These are phyloP conservation scores for Pythium myriotylum DNA, from an alignment of 352 stramenopile genomes.

Conservation along the genomic window DNA sequence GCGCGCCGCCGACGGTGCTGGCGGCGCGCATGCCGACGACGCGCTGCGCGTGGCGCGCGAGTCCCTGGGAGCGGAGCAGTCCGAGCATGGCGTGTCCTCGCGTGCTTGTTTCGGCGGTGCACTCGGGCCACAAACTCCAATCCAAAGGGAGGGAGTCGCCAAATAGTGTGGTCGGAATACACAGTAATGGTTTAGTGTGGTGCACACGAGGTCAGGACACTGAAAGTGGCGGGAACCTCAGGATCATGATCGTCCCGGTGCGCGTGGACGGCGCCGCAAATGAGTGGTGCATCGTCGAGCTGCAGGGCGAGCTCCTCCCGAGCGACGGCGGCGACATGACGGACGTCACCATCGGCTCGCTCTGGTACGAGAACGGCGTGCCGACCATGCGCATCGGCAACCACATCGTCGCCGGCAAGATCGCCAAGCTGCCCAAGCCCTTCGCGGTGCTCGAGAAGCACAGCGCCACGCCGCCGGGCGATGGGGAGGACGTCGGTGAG, in stretches of 20 bases:
- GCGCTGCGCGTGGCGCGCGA: constrained; percentile 38
- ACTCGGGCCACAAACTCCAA: constrained; percentile 39
- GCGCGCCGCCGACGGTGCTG: constrained; percentile 64
- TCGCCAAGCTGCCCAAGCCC: constrained; percentile 66
- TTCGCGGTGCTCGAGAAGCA: constrained; percentile 79
- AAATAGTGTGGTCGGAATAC: constrained; percentile 23
- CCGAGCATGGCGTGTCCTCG: constrained; percentile 48
- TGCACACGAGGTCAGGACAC: constrained; percentile 17
- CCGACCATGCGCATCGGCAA: constrained; percentile 84
- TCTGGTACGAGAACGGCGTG: constrained; percentile 66
- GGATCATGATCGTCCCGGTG: constrained; percentile 70
- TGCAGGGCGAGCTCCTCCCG: constrained; percentile 73
- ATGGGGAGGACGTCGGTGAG: constrained; percentile 10
- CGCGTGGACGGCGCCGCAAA: constrained; percentile 56
- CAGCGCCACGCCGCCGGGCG: neutral
- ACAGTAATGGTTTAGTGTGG: constrained; percentile 18
- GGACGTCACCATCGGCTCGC: constrained; percentile 57
- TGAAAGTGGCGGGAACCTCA: constrained; percentile 25
- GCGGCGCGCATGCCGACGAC: constrained; percentile 42
- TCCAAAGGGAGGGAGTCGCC: constrained; percentile 13
- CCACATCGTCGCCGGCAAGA: constrained; percentile 77
- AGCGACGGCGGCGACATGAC: constrained; percentile 43
- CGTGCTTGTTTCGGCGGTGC: constrained; percentile 31
- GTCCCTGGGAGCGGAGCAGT: constrained; percentile 62
- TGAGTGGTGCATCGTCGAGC: constrained; percentile 86